Conservation (phyloP, 345 rosid genomes). For the Adansonia digitata region DNA sequence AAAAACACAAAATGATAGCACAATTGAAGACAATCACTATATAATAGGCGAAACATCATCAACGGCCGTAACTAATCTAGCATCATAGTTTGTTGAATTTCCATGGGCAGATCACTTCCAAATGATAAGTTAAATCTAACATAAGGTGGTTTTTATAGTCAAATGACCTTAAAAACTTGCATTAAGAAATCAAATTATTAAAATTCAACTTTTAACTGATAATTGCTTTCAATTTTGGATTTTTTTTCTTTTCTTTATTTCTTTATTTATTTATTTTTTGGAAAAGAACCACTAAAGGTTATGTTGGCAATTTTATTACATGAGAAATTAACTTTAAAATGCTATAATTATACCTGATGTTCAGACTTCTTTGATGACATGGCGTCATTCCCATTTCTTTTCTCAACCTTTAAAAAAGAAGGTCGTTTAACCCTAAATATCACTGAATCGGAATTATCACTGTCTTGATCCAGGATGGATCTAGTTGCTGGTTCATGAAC, state of each 20-base stretch:
- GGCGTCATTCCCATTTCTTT: conserved; percentile 40
- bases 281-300: too few species aligned
- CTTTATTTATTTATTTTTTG: too few species aligned
- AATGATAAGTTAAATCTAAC: background rate
- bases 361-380: conserved; percentile 38
- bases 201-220: background rate
- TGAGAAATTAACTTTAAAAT: background rate
- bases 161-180: background rate
- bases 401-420: conserved; percentile 54
- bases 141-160: background rate
- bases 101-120: background rate
- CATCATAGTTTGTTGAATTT: background rate
- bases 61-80: background rate
- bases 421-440: conserved; percentile 89
- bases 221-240: background rate
- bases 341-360: conserved; percentile 46
- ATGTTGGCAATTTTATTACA: background rate
- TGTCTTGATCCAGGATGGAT: conserved; percentile 33
- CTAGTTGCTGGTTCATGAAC: conserved; percentile 26
- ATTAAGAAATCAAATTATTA: background rate
- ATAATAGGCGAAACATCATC: background rate
- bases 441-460: conserved; percentile 84
- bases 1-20: background rate
- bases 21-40: background rate
- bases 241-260: background rate